Percentiles rank a stretch among this genome's conserved stretches.
Evolutionary conservation across 1,284 basidiomycete species (phyloP).

Genomic region (Irpex sp.): DNA sequence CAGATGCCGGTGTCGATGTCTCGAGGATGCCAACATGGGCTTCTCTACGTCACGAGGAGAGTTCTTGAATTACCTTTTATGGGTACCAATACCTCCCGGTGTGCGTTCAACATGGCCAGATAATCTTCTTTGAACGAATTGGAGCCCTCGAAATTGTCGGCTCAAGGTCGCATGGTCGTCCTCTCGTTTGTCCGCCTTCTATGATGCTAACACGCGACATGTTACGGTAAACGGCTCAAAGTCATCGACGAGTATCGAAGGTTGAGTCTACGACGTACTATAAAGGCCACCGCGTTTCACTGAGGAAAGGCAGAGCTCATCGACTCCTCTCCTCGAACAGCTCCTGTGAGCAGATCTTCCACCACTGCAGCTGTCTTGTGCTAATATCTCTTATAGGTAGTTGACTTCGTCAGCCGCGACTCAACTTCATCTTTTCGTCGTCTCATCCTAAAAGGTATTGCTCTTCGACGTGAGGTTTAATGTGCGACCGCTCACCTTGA

Average conservation of each 20-base stretch:
- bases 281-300: neutral
- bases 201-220: neutral
- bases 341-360: neutral
- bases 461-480: neutral
- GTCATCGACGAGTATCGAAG: neutral
- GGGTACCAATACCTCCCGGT: neutral
- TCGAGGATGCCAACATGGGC: neutral
- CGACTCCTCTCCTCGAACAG: neutral
- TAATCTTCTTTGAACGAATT: neutral
- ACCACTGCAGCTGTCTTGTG: neutral
- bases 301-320: constrained; percentile 2
- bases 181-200: constrained; percentile 6
- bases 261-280: neutral
- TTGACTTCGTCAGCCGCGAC: neutral
- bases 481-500: neutral
- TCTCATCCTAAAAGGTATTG: neutral
- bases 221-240: neutral
- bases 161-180: constrained; percentile 5
- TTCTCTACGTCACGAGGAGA: neutral
- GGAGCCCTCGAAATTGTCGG: constrained; percentile 5
- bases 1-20: neutral
- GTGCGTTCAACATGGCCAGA: neutral
- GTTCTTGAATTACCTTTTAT: neutral
- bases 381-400: neutral
- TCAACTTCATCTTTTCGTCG: constrained; percentile 1